Conservation (phyloP, 1,284 basidiomycete genomes). For the Trichosporon asahii region DNA sequence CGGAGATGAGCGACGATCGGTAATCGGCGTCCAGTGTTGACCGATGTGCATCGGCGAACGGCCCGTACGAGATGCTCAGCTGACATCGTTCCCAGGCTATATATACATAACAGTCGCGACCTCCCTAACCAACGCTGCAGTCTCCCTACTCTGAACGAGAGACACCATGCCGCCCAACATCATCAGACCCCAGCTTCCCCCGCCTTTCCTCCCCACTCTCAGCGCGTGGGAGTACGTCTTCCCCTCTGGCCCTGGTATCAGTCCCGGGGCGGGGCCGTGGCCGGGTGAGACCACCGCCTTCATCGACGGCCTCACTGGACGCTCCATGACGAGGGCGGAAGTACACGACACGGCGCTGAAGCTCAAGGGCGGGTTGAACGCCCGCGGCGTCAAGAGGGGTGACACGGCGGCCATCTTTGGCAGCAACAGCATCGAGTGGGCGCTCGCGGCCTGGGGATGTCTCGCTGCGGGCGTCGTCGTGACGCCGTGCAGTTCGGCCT, state of each 20-base stretch:
- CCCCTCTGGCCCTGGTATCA: conserved; percentile 6
- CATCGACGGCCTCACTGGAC: conserved; percentile 63
- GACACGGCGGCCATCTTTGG: conserved; percentile 46
- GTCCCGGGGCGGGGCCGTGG: conserved; percentile 21
- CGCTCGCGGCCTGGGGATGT: conserved; percentile 61
- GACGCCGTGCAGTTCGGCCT: conserved; percentile 45
- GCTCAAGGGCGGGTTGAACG: conserved; percentile 58
- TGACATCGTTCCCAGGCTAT: no score
- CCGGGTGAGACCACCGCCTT: conserved; percentile 54
- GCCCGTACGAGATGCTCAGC: no score
- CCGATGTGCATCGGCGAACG: no score
- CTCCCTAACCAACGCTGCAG: no score
- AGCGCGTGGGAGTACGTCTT: conserved; percentile 30
- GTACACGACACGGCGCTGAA: conserved; percentile 60
- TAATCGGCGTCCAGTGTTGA: no score
- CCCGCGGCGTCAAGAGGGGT: conserved; percentile 33
- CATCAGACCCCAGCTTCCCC: conserved; percentile 26
- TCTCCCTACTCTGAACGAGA: background rate
- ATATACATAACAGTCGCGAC: no score
- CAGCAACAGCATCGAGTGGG: conserved; percentile 63
- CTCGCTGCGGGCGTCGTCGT: conserved; percentile 39
- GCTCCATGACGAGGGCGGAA: conserved; percentile 59
- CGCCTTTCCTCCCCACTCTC: conserved; percentile 41
- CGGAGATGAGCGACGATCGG: no score
- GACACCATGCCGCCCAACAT: conserved; percentile 22